Evolutionary conservation across 495 filamentous ascomycete genomes (phyloP), one percentile per base, ranked within the genome.

Genomic region (Penicillium pulvis): DNA sequence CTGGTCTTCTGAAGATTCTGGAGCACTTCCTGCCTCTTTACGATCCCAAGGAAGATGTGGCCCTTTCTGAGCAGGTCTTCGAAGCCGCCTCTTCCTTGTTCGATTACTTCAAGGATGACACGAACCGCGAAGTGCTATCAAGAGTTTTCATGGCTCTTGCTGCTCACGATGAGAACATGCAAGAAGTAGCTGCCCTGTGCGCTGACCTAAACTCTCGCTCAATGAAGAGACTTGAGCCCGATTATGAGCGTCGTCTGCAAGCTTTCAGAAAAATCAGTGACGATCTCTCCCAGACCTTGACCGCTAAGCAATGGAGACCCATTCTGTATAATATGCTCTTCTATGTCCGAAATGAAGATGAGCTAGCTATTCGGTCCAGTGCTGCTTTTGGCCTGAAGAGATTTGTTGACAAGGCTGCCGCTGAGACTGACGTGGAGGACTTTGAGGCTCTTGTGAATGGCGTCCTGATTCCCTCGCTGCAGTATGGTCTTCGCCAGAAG

Each of bases 261-360:
- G 95, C 90, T 23, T 97, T 95, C 73, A 87, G 81, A 53, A 68
- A 74, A 5, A 86, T 98, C 63, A 90, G 86, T 44, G 83, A 85
- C 28, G 60, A 70, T 8, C 59, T 76, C 9, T 79, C 75, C 62
- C 64, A 72, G 23, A 75, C 71, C 0, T 84, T 93, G 36, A 88
- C 81, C 4, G 69, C 86, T n/a, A 84, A 83, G 58, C 89, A 96
- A 65, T 99, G 94, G 95, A 81, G 84, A 56, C 93, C 95, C n/a
- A 76, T 98, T 31, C 69, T 98, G 2, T 88, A 88, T 73, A 98
- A 98, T 66, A 86, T 96, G 81, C 79, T 97, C 2, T 97, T 85
- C 74, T 93, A 87, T 65, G 87, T 96, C 63, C 88, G 85, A 64
- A 88, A 95, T 64, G 86, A 88, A 43, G 92, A 97, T 51, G 94